Conservation (phyloP, 768 basidiomycete species). For the Psilocybe sp. region DNA sequence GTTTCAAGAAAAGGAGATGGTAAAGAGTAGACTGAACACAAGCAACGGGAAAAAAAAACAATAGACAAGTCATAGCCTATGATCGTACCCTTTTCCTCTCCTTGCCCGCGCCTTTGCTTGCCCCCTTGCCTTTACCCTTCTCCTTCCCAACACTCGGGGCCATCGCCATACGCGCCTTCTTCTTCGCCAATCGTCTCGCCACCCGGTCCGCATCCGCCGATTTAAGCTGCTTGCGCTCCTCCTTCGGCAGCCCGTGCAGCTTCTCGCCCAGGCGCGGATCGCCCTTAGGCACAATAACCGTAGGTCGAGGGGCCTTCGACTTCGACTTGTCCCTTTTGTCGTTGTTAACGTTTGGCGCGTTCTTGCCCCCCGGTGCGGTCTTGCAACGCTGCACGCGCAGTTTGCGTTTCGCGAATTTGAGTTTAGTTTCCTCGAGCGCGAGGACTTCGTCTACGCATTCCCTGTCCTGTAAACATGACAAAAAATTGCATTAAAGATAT, state of each 20-base stretch:
- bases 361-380: constrained; percentile 45
- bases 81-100: constrained; percentile 17
- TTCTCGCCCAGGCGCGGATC: constrained; percentile 80
- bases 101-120: constrained; percentile 25
- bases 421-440: constrained; percentile 68
- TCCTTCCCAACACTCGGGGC: constrained; percentile 25
- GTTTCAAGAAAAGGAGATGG: too few species aligned
- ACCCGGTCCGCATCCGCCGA: constrained; percentile 75
- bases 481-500: background rate
- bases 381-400: constrained; percentile 91
- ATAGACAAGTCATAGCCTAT: background rate
- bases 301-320: constrained; percentile 13
- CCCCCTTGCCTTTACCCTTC: constrained; percentile 33
- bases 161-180: constrained; percentile 66
- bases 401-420: constrained; percentile 92
- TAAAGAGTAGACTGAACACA: too few species aligned
- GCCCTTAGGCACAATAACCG: constrained; percentile 60
- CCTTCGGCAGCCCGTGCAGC: constrained; percentile 75
- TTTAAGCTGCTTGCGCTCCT: constrained; percentile 84
- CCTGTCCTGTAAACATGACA: constrained; percentile 62
- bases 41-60: too few species aligned
- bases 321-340: constrained; percentile 4
- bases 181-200: constrained; percentile 86
- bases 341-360: too few species aligned
- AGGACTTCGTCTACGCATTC: constrained; percentile 92